These are phyloP conservation scores for Globisporangium spiculum DNA, from an alignment of 352 stramenopile species.

Conservation along the genomic window DNA sequence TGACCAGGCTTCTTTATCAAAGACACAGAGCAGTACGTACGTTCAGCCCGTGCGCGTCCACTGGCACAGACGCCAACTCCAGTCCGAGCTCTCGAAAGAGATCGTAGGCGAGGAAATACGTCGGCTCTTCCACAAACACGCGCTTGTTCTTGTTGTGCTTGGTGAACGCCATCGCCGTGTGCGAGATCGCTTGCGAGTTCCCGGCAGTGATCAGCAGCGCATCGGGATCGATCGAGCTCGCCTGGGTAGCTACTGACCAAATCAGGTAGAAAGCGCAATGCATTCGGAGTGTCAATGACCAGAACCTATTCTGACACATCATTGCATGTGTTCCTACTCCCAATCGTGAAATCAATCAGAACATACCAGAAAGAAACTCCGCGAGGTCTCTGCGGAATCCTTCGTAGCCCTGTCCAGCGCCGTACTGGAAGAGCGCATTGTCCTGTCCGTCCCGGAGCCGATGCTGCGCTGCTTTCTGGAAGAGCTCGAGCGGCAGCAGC, in stretches of 20 bases:
- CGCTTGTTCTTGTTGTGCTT: constrained; percentile 60
- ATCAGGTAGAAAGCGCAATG: background rate
- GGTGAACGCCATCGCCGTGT: constrained; percentile 74
- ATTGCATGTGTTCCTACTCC: background rate
- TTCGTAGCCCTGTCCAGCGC: constrained; percentile 59
- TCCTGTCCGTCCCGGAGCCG: constrained; percentile 60
- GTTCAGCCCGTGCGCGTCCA: constrained; percentile 70
- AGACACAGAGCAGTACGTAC: constrained; percentile 28
- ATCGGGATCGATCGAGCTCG: constrained; percentile 35
- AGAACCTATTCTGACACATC: background rate
- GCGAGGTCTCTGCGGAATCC: constrained; percentile 70
- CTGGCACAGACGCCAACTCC: constrained; percentile 68
- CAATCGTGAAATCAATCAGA: background rate
- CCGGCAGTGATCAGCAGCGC: constrained; percentile 87
- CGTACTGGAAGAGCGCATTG: constrained; percentile 68
- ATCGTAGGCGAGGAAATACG: constrained; percentile 90
- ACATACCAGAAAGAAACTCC: constrained; percentile 47
- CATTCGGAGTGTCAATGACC: background rate
- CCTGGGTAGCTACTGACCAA: constrained; percentile 21
- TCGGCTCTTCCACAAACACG: constrained; percentile 90
- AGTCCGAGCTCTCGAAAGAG: constrained; percentile 92
- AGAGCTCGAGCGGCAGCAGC: constrained; percentile 69
- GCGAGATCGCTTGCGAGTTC: constrained; percentile 90
- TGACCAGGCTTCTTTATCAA: background rate
- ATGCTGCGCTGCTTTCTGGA: constrained; percentile 41